Evolutionary conservation across 108 stramenopile species (phyloP).

Genomic region (Epithemia pelagica): DNA sequence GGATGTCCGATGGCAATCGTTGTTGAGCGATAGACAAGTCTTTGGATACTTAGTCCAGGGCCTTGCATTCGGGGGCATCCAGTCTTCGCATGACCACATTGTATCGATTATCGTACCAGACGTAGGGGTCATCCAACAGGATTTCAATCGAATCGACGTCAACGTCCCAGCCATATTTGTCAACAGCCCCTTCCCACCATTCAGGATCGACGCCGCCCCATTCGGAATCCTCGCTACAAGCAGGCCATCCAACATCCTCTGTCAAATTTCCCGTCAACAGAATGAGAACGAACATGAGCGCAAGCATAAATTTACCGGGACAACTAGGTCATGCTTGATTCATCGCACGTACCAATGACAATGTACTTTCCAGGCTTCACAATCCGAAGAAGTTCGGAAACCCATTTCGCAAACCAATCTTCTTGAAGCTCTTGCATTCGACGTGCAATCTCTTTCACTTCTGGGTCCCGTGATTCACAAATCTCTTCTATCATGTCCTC

Average conservation of each 20-base stretch:
- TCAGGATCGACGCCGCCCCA: constrained; percentile 12
- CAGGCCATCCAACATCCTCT: constrained; percentile 11
- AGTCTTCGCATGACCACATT: constrained; percentile 14
- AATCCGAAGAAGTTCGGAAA: constrained; percentile 34
- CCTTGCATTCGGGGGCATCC: too few species aligned
- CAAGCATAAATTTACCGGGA: too few species aligned
- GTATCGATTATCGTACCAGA: constrained; percentile 9
- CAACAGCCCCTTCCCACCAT: background rate
- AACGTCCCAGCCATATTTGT: constrained; percentile 9
- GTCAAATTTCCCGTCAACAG: too few species aligned
- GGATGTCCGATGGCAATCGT: too few species aligned
- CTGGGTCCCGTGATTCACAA: constrained; percentile 7
- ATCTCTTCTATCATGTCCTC: background rate
- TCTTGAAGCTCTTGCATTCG: constrained; percentile 25
- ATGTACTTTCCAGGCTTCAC: constrained; percentile 32
- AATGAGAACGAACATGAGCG: too few species aligned
- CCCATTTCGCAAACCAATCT: constrained; percentile 28
- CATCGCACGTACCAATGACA: constrained; percentile 13
- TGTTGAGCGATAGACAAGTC: too few species aligned
- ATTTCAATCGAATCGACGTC: constrained; percentile 7
- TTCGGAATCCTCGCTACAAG: constrained; percentile 2
- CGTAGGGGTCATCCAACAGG: background rate
- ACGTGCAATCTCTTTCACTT: background rate
- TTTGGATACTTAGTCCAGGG: too few species aligned
- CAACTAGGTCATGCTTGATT: too few species aligned